Base-by-base conservation (phyloP, 192 early-diverging fungal species). In the Neocallimastix lanati region DNA sequence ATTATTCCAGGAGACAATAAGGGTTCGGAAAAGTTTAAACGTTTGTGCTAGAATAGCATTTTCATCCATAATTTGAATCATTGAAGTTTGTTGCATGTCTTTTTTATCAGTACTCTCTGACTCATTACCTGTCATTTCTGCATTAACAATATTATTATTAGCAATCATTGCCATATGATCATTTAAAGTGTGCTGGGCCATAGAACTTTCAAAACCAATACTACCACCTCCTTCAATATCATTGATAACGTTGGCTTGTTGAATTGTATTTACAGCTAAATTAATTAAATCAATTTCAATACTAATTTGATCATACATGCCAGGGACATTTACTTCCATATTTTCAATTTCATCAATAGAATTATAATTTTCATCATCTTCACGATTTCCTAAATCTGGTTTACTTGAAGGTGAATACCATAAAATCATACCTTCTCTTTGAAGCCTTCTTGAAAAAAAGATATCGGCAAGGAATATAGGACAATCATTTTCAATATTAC, bases 321-420 rank as follows among this genome's bases (percentile, higher is more conserved):
- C 95, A 9, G 93, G 88, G 7, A 84, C 37, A 76, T 92, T 97
- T 78, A 93, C 86, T 82, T 97, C 95, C 0, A 92, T 88, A 79
- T 91, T 88, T 29, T 84, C 81, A 15, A 92, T 58, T 67, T 87
- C 86, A 16, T 86, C 84, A 27, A 77, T 79, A 21, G 86, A 86
- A 38, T 83, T 88, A 13, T 85, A 81, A 79, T 92, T 89, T 78
- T 96, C 93, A 76, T 96, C 95, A 78, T 92, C 85, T 80, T 95
- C 92, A 11, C 91, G 86, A 7, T 96, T 96, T 40, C 97, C 96
- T 25, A 98, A 82, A 83, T 97, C 95, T 0, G 96, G 95, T 77
- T 88, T 89, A 36, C 85, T 86, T 6, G 89, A 90, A 2, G 90
- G 83, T 58, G 95, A 97, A 88, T 91, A 96, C 98, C 98, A 99